A percentile compares a stretch with the other conserved stretches of the same genome.
Conservation (phyloP, 75 land plant genomes). For the Pinus albicaulis region DNA sequence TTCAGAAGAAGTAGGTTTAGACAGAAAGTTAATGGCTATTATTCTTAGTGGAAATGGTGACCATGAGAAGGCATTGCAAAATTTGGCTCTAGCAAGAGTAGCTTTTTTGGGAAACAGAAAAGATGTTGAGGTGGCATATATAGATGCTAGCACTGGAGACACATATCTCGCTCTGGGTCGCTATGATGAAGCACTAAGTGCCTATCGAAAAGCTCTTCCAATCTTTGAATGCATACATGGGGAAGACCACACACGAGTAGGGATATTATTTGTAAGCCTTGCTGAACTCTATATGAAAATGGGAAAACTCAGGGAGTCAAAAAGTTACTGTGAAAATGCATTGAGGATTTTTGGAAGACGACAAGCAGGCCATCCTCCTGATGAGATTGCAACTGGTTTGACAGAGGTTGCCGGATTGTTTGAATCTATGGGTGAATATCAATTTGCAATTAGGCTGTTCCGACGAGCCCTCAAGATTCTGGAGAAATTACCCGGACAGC, state of each 20-base stretch:
- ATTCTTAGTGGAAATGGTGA: conserved; percentile 34
- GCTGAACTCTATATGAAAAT: conserved; percentile 29
- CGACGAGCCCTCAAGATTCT: conserved; percentile 24
- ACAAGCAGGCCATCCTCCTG: conserved; percentile 14
- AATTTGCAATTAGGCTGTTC: conserved; percentile 23
- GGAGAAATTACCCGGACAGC: conserved; percentile 31
- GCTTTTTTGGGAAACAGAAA: background rate
- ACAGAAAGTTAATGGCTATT: conserved; percentile 36
- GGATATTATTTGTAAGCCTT: conserved; percentile 30
- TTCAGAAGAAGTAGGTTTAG: conserved; percentile 33
- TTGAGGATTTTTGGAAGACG: conserved; percentile 26
- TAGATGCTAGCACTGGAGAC: conserved; percentile 33
- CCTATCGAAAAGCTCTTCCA: conserved; percentile 30
- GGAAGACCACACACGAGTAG: conserved; percentile 22
- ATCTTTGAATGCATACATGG: conserved; percentile 31
- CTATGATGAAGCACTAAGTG: conserved; percentile 24
- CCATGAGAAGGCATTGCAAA: conserved; percentile 34
- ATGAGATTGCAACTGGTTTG: conserved; percentile 30
- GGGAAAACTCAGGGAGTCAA: conserved; percentile 20
- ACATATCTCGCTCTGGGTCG: conserved; percentile 17
- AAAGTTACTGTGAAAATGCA: conserved; percentile 35
- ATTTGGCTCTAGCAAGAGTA: conserved; percentile 32
- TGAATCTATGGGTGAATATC: conserved; percentile 27
- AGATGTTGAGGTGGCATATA: conserved; percentile 32
- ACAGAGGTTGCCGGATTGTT: conserved; percentile 29